Evolutionary conservation across 257 asterid genomes (phyloP), one percentile per base, ranked within the genome.

Genomic region (Rhazya stricta): DNA sequence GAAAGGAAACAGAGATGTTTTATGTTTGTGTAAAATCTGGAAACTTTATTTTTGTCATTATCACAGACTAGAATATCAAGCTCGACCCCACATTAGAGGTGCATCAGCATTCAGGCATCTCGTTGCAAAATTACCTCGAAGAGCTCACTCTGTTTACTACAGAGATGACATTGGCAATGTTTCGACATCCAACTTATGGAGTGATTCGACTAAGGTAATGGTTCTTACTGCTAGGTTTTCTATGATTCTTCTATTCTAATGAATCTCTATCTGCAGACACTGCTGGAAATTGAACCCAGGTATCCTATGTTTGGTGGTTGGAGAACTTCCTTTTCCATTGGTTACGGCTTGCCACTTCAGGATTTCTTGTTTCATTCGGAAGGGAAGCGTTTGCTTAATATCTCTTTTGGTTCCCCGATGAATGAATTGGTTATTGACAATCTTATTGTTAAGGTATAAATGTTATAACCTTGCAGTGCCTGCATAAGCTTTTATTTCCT

Each of bases 231-330:
- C 67, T 51, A 68, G 53, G 54, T 74, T 62, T 78, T 46, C 18
- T 39, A 32, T 50, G 51, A 58, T 77, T 73, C 57, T 51, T 75
- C 76, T 69, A 7, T 77, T 77, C 51, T 86, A 79, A 41, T 75
- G 62, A 57, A 11, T 58, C 30, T 79, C 73, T 73, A 74, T 75
- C 77, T 84, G 84, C 89, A 95, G 99, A 91, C 97, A 4, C 79
- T 92, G 74, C 88, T 95, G 77, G 96, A 92, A 82, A 89, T 95
- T 57, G 99, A 95, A 85, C 99, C 99, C 76, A 86, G 98, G 51
- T 95, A 88, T 82, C 99, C 99, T 43, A 82, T 95, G 94, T 88
- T 92, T 89, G 99, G 99, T 85, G 98, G 99, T 54, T 95, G 99
- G 99, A 95, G 82, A 89, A 88, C 98, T 69, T 61, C 98, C 65